phyloP scores from a whole-genome alignment of 441 rosid species.

The Raphanus hybrid region DNA sequence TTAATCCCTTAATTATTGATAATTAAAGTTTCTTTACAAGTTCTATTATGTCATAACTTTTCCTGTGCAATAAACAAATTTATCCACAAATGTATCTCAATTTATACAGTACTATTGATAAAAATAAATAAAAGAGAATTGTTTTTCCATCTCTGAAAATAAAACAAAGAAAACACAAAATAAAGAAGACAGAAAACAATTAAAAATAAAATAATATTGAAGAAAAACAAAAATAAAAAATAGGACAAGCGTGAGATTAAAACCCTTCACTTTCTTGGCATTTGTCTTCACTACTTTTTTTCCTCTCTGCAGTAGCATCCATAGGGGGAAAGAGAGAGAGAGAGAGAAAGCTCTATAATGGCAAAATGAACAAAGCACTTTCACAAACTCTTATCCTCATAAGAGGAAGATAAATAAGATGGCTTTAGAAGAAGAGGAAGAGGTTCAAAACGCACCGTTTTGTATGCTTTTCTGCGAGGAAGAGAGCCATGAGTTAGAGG shows the following conservation, averaged over 20 bases:
- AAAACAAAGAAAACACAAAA: slow-evolving; percentile 34
- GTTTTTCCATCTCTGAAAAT: slow-evolving; percentile 18
- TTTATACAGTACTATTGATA: background rate
- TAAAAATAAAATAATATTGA: background rate
- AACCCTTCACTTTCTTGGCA: slow-evolving; percentile 47
- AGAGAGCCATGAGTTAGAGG: slow-evolving; percentile 44
- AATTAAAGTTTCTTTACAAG: no score
- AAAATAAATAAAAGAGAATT: background rate
- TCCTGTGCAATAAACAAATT: no score
- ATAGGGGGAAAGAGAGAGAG: slow-evolving; percentile 19
- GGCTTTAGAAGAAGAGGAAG: slow-evolving; percentile 53
- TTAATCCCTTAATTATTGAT: no score
- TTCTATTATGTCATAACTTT: no score
- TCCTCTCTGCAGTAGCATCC: slow-evolving; percentile 20
- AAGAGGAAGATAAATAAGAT: slow-evolving; percentile 54
- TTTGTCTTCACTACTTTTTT: slow-evolving; percentile 38
- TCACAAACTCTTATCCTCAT: slow-evolving; percentile 50
- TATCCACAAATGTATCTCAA: no score
- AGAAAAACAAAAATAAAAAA: slow-evolving; percentile 13
- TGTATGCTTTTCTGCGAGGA: slow-evolving; percentile 74
- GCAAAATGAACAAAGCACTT: slow-evolving; percentile 62
- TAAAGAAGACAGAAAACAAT: background rate
- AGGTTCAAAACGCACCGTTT: slow-evolving; percentile 43
- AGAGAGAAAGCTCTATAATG: slow-evolving; percentile 37
- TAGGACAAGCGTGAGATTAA: slow-evolving; percentile 65